Evolutionary conservation across 139 green algal species (phyloP).

Genomic region (Picochlorum costavermella): DNA sequence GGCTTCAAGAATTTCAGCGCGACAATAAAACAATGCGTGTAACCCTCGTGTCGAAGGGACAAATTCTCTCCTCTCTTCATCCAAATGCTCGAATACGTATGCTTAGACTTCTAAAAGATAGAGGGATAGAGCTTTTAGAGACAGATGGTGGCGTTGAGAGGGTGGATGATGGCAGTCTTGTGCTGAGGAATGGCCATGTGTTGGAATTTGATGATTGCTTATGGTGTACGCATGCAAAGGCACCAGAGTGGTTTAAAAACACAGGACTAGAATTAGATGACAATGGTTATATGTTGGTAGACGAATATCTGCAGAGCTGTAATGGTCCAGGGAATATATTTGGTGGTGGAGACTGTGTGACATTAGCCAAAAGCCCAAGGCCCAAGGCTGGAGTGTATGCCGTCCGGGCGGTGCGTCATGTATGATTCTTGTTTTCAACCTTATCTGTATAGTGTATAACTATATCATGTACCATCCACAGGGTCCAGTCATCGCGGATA

Average conservation of each 20-base stretch:
- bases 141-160: background rate
- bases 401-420: slow-evolving; percentile 62
- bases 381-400: slow-evolving; percentile 97
- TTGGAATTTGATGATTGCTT: slow-evolving; percentile 74
- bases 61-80: slow-evolving; percentile 36
- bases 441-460: background rate
- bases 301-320: slow-evolving; percentile 50
- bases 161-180: slow-evolving; percentile 20
- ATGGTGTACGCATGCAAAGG: slow-evolving; percentile 86
- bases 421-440: background rate
- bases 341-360: slow-evolving; percentile 81
- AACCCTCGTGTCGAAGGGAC: slow-evolving; percentile 30
- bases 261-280: slow-evolving; percentile 27
- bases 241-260: slow-evolving; percentile 56
- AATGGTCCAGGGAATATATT: slow-evolving; percentile 67
- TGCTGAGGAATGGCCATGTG: slow-evolving; percentile 23
- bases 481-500: slow-evolving; percentile 70
- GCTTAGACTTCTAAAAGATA: slow-evolving; percentile 25
- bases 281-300: slow-evolving; percentile 76
- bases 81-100: slow-evolving; percentile 28
- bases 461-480: slow-evolving; percentile 13
- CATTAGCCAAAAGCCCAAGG: slow-evolving; percentile 55
- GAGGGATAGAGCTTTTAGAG: slow-evolving; percentile 15
- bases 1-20: slow-evolving; percentile 16
- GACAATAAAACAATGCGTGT: slow-evolving; percentile 8